Conservation (phyloP, 176 grass and related monocot species). For the Stipa capillata region DNA sequence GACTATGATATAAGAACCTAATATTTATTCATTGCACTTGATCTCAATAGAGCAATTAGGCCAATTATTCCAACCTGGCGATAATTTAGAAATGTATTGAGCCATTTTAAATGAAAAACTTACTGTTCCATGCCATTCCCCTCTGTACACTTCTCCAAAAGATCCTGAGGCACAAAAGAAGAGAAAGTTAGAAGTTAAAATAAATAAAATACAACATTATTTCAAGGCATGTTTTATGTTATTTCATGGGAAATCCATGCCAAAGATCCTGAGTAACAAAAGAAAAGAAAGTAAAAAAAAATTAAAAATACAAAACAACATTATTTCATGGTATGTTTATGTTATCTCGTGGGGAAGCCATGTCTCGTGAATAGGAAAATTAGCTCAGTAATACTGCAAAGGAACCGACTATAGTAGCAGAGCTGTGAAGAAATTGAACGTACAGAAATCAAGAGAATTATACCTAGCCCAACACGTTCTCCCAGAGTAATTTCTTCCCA, state of each 20-base stretch:
- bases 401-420: not conserved
- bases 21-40: not conserved
- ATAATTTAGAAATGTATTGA: conserved; percentile 4
- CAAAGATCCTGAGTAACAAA: conserved; percentile 63
- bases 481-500: conserved; percentile 94
- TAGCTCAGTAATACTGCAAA: conserved; percentile 6
- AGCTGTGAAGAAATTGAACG: not conserved
- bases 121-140: conserved; percentile 98
- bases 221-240: not conserved
- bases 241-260: conserved; percentile 43
- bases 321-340: not conserved
- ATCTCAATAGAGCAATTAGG: not conserved
- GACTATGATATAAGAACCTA: conserved; percentile 8
- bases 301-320: not conserved
- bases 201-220: not conserved
- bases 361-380: not conserved
- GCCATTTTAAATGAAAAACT: conserved; percentile 31
- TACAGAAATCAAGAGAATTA: conserved; percentile 10
- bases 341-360: not conserved
- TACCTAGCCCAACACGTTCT: conserved; percentile 94
- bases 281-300: not conserved
- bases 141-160: conserved; percentile 93
- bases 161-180: conserved; percentile 47
- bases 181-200: conserved; percentile 11
- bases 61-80: not conserved